Evolutionary conservation across 2,329 filamentous ascomycete genomes (phyloP).

Genomic region (Colletotrichum tropicicola): DNA sequence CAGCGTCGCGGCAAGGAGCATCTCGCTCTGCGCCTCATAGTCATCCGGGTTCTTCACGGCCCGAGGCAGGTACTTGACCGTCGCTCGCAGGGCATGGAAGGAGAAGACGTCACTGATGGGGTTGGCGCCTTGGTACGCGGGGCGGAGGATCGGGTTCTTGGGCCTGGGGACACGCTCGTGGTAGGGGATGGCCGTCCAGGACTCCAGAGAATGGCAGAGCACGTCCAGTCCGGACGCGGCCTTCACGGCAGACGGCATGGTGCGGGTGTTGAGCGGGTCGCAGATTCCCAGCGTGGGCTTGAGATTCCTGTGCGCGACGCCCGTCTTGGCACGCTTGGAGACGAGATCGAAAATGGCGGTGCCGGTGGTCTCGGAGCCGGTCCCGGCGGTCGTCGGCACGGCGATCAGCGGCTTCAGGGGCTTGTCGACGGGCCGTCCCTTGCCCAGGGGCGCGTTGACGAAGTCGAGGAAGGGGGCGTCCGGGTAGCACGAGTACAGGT

Average conservation of each 20-base stretch:
- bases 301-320: slow-evolving; percentile 92
- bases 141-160: slow-evolving; percentile 86
- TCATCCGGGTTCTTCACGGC: slow-evolving; percentile 90
- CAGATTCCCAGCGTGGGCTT: slow-evolving; percentile 94
- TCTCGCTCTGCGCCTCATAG: slow-evolving; percentile 90
- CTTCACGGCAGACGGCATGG: slow-evolving; percentile 95
- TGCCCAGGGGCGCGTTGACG: slow-evolving; percentile 93
- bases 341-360: slow-evolving; percentile 98
- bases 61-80: slow-evolving; percentile 91
- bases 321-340: slow-evolving; percentile 90
- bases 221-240: slow-evolving; percentile 93
- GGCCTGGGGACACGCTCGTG: slow-evolving; percentile 86
- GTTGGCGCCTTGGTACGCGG: slow-evolving; percentile 96
- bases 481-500: slow-evolving; percentile 89
- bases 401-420: slow-evolving; percentile 81
- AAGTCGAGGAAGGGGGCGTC: slow-evolving; percentile 97
- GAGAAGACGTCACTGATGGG: slow-evolving; percentile 98
- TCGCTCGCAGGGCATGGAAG: slow-evolving; percentile 81
- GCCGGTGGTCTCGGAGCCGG: slow-evolving; percentile 93
- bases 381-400: slow-evolving; percentile 85
- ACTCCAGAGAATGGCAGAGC: slow-evolving; percentile 93
- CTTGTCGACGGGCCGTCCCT: slow-evolving; percentile 79
- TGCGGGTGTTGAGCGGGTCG: slow-evolving; percentile 87
- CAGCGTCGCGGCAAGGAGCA: slow-evolving; percentile 93
- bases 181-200: slow-evolving; percentile 97